Conservation (phyloP, 768 basidiomycete genomes). For the Calocera viscosa region DNA sequence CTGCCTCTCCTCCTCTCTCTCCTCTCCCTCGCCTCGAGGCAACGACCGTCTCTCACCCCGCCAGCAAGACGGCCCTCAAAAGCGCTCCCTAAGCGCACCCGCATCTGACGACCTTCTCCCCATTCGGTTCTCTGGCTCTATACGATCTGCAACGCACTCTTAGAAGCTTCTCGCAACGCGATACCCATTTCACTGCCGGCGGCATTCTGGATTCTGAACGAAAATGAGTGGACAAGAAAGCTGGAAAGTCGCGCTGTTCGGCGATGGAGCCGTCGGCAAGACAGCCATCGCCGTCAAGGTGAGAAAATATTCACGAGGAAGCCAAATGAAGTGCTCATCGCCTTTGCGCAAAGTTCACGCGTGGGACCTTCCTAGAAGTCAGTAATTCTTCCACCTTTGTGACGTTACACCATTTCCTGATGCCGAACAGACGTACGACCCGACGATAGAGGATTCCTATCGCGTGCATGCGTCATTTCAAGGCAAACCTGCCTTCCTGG, state of each 20-base stretch:
- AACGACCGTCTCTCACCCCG: too few species aligned
- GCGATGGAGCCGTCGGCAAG: constrained; percentile 96
- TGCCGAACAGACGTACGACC: constrained; percentile 71
- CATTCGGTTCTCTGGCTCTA: too few species aligned
- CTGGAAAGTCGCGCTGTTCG: constrained; percentile 90
- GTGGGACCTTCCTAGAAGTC: constrained; percentile 41
- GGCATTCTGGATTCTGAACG: background rate
- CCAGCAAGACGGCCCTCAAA: too few species aligned
- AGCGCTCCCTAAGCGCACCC: too few species aligned
- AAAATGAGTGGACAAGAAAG: background rate
- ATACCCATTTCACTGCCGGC: too few species aligned
- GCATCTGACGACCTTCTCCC: too few species aligned
- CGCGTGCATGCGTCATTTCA: constrained; percentile 85
- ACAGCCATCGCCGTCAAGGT: constrained; percentile 93
- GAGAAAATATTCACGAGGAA: constrained; percentile 23
- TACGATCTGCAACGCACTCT: too few species aligned
- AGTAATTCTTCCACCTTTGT: background rate
- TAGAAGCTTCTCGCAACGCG: too few species aligned
- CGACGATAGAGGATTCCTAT: constrained; percentile 97
- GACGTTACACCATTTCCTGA: background rate
- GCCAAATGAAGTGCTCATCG: background rate
- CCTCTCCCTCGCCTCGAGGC: too few species aligned
- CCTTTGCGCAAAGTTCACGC: constrained; percentile 2
- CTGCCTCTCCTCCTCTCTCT: too few species aligned
- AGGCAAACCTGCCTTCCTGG: constrained; percentile 87